These are phyloP conservation scores for Neopestalotiopsis sp. DNA, from an alignment of 2,329 filamentous ascomycete species.

Conservation along the genomic window DNA sequence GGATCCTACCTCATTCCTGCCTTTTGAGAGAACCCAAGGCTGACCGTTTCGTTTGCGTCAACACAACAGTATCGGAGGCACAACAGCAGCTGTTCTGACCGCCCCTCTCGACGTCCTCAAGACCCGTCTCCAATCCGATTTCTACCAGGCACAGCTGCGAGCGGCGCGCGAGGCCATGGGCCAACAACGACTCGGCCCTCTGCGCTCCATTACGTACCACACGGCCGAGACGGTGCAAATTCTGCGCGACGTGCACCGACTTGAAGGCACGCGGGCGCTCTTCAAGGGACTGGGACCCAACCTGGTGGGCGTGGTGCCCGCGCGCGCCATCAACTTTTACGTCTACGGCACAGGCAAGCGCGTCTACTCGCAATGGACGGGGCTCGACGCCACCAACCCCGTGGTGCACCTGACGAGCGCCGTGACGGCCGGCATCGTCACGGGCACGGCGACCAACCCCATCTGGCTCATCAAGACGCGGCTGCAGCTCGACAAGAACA, in stretches of 20 bases:
- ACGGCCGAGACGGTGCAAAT: conserved; percentile 88
- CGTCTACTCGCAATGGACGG: conserved; percentile 76
- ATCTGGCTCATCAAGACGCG: conserved; percentile 97
- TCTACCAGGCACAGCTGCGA: conserved; percentile 84
- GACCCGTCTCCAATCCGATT: conserved; percentile 91
- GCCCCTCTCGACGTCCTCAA: conserved; percentile 93
- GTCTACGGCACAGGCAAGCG: conserved; percentile 92
- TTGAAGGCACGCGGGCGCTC: conserved; percentile 83
- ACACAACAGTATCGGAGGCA: conserved; percentile 70
- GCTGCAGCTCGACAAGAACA: conserved; percentile 88
- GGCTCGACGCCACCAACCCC: conserved; percentile 70
- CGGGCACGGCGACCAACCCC: conserved; percentile 90
- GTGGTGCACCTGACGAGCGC: conserved; percentile 82
- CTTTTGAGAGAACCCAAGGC: background rate
- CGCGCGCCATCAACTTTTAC: conserved; percentile 91
- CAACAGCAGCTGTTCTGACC: conserved; percentile 91
- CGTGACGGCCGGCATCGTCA: conserved; percentile 79
- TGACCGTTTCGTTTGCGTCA: background rate
- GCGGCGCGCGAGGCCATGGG: conserved; percentile 67
- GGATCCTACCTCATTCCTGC: background rate
- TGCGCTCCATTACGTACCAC: conserved; percentile 73
- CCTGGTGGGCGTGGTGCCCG: conserved; percentile 86
- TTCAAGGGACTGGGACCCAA: conserved; percentile 95
- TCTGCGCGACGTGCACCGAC: conserved; percentile 76
- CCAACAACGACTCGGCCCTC: conserved; percentile 63